These are phyloP conservation scores for Fusarium albosuccineum DNA, from an alignment of 2,329 filamentous ascomycete species.

Conservation along the genomic window DNA sequence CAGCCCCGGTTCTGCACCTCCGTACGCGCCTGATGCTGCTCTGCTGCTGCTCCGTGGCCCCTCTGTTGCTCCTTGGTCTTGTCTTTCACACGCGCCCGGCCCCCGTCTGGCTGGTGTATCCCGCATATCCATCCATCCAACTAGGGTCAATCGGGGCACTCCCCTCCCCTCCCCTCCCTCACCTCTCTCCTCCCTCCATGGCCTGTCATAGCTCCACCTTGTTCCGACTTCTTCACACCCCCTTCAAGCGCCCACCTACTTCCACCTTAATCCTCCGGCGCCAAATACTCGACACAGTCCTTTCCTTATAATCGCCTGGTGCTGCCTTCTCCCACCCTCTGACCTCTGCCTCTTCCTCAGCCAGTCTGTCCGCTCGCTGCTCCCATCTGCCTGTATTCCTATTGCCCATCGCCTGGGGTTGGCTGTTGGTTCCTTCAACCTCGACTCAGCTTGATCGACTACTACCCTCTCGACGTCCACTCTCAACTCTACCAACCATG, in stretches of 20 bases:
- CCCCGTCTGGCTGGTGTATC: constrained; percentile 36
- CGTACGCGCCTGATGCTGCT: constrained; percentile 35
- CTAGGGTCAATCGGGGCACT: constrained; percentile 31
- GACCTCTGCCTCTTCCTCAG: constrained; percentile 41
- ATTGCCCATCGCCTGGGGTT: constrained; percentile 35
- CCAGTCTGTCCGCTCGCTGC: constrained; percentile 48
- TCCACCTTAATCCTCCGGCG: constrained; percentile 43
- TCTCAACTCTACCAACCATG: constrained; percentile 56
- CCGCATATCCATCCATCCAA: constrained; percentile 36
- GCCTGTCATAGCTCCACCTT: constrained; percentile 40
- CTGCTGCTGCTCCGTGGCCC: constrained; percentile 33
- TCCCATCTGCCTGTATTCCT: constrained; percentile 39
- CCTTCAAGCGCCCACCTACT: constrained; percentile 46
- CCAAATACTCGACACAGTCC: constrained; percentile 45
- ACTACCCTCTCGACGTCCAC: constrained; percentile 18
- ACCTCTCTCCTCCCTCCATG: constrained; percentile 10
- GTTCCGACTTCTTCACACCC: constrained; percentile 43
- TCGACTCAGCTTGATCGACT: constrained; percentile 33
- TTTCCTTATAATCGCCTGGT: constrained; percentile 47
- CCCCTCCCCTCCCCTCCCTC: constrained; percentile 32
- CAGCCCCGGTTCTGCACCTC: constrained; percentile 30
- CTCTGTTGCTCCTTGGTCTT: constrained; percentile 24
- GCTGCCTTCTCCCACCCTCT: constrained; percentile 41
- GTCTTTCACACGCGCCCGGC: constrained; percentile 44
- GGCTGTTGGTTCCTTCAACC: constrained; percentile 40